phyloP scores from a whole-genome alignment of 2,329 filamentous ascomycete species.

The Talaromyces atroroseus region DNA sequence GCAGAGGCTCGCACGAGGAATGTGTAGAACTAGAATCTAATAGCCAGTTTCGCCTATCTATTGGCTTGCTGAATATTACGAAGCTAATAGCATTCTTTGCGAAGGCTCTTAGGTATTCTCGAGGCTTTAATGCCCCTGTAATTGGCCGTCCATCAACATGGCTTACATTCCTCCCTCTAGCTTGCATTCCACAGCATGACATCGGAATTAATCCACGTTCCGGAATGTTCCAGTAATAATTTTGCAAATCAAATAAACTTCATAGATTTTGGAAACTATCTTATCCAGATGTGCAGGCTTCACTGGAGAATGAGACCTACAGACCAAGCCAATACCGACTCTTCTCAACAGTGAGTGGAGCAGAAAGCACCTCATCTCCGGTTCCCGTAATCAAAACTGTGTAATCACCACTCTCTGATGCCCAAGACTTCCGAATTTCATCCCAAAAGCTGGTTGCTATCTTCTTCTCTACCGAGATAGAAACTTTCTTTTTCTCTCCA shows the following conservation, averaged over 20 bases:
- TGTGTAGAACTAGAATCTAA: neutral
- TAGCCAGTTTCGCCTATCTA: neutral
- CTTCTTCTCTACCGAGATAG: constrained; percentile 56
- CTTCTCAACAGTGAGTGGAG: constrained; percentile 53
- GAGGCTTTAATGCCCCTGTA: neutral
- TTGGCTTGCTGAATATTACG: neutral
- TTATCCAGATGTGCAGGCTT: too few species aligned
- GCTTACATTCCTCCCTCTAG: constrained; percentile 8
- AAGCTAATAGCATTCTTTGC: neutral
- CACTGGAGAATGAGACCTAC: constrained; percentile 25
- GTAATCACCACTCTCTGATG: constrained; percentile 61
- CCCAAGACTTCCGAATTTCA: constrained; percentile 61
- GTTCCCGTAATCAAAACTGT: constrained; percentile 58
- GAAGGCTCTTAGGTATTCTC: neutral
- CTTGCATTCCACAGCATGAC: constrained; percentile 4
- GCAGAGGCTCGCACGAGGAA: neutral
- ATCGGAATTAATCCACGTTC: neutral
- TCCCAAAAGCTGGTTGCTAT: constrained; percentile 66
- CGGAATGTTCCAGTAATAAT: neutral
- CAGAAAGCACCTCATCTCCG: constrained; percentile 46
- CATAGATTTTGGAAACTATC: neutral
- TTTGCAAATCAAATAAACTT: neutral
- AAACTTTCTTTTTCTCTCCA: constrained; percentile 54
- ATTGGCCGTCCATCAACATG: constrained; percentile 4
- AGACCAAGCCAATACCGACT: constrained; percentile 65